Base-by-base conservation (phyloP, 768 basidiomycete genomes). In the Mycena crocata region DNA sequence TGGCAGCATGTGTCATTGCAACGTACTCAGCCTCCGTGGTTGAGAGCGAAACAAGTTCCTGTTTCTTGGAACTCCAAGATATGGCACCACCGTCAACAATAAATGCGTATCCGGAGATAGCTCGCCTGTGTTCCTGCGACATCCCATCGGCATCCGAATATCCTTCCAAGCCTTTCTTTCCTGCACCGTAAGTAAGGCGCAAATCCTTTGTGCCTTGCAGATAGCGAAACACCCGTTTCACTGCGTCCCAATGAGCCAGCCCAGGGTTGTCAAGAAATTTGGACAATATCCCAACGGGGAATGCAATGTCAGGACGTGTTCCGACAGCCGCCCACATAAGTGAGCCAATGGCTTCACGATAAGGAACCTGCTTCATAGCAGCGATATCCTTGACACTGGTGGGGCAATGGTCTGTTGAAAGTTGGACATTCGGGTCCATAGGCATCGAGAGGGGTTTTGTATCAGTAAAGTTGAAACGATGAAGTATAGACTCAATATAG, bases 211-310 rank as follows among this genome's bases (percentile, higher is more conserved):
- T 60, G 48, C 48, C 58, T 19, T 28, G 23, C 17, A 60, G 46
- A 31, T 60, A 60, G 48, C 59, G 59, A 23, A 61, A 40, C 23
- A 61, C 48, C 14, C 48, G 50, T 23, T 62, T 62, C 2, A 32
- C 37, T 14, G 60, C 49, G 8, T 62, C 60, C 60, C 60, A 62
- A 28, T 62, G 60, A n/a, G 60, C 60, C 12, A 50, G 37, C 21
- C 50, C 60, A 23, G 60, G 60, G 50, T 62, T 62, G 30, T 42
- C 31, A 15, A 44, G 32, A 31, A 42, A 62, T 44, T 62, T 62
- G 1, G 60, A 62, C 30, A 62, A 31, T 3, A 23, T 39, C 5
- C 37, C 37, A 14, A 61, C 49, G 15, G 30, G 3, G 19, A 49
- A 59, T 19, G 58, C 46, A 19, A 59, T 59, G 48, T 59, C 46